A percentile compares a stretch with the other conserved stretches of the same genome.
These are phyloP conservation scores for Akebia trifoliata DNA, from an alignment of 164 flowering plant species.

Conservation along the genomic window DNA sequence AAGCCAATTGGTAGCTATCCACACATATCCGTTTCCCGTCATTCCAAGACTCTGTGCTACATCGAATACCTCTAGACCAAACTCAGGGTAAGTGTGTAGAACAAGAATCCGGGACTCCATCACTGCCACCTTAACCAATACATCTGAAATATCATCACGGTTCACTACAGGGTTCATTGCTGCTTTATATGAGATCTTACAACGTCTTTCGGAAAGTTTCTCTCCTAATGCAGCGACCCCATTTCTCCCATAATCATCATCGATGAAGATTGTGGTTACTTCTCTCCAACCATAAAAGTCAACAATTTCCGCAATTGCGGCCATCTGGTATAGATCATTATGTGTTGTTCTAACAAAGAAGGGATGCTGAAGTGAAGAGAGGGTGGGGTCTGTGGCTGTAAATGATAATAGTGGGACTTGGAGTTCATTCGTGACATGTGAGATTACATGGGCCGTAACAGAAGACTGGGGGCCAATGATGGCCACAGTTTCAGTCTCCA, in stretches of 20 bases:
- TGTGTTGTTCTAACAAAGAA: conserved; percentile 22
- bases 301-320: conserved; percentile 20
- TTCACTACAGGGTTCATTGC: conserved; percentile 11
- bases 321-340: conserved; percentile 19
- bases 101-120: conserved; percentile 35
- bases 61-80: conserved; percentile 23
- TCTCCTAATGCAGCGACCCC: conserved; percentile 20
- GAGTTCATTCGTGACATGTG: conserved; percentile 24
- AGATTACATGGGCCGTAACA: conserved; percentile 21
- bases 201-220: conserved; percentile 20
- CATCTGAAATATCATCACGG: conserved; percentile 17
- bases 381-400: conserved; percentile 22
- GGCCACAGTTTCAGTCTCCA: conserved; percentile 23
- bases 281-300: conserved; percentile 19
- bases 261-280: conserved; percentile 17
- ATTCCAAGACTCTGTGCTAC: conserved; percentile 30
- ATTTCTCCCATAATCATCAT: conserved; percentile 23
- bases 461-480: conserved; percentile 28
- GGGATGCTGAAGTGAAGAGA: conserved; percentile 23
- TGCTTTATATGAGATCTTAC: conserved; percentile 18
- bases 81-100: conserved; percentile 21
- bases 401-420: conserved; percentile 22
- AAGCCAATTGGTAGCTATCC: conserved; percentile 43
- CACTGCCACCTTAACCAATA: conserved; percentile 24
- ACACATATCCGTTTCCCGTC: conserved; percentile 35